These are phyloP conservation scores for Cordyceps cateniannulata DNA, from an alignment of 2,329 filamentous ascomycete genomes.

Conservation along the genomic window DNA sequence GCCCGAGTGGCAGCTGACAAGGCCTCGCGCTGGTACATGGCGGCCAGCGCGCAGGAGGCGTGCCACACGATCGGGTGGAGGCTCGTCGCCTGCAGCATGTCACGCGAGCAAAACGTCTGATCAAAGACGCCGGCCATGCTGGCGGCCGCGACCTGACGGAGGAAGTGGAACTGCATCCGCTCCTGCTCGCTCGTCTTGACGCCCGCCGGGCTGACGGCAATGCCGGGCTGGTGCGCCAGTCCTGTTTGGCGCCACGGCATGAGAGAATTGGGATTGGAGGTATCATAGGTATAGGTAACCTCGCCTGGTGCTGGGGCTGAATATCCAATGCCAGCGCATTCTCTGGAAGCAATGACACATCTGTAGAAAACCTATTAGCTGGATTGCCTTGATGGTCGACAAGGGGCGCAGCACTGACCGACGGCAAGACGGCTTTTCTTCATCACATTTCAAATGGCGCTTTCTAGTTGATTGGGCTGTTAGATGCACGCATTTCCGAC, in stretches of 20 bases:
- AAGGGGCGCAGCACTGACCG: neutral
- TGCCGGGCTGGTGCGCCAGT: neutral
- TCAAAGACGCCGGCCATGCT: slow-evolving; percentile 3
- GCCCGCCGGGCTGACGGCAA: neutral
- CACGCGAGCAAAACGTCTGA: neutral
- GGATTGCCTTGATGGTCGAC: neutral
- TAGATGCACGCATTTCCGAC: neutral
- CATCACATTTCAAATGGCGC: slow-evolving; percentile 1
- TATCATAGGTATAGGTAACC: neutral
- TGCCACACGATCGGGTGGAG: slow-evolving; percentile 3
- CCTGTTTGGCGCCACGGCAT: neutral
- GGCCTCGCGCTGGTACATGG: slow-evolving; percentile 1
- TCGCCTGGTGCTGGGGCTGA: neutral
- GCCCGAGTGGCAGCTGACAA: neutral
- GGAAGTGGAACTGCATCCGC: neutral
- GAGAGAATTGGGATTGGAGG: neutral
- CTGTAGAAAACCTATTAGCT: neutral
- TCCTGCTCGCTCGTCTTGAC: neutral
- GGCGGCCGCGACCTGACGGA: neutral
- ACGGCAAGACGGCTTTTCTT: neutral
- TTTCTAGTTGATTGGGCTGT: neutral
- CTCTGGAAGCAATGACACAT: neutral
- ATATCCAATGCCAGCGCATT: neutral
- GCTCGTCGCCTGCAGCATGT: slow-evolving; percentile 7
- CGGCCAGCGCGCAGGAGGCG: slow-evolving; percentile 4